Conservation (phyloP, 2,329 filamentous ascomycete genomes). For the Penicillium expansum region DNA sequence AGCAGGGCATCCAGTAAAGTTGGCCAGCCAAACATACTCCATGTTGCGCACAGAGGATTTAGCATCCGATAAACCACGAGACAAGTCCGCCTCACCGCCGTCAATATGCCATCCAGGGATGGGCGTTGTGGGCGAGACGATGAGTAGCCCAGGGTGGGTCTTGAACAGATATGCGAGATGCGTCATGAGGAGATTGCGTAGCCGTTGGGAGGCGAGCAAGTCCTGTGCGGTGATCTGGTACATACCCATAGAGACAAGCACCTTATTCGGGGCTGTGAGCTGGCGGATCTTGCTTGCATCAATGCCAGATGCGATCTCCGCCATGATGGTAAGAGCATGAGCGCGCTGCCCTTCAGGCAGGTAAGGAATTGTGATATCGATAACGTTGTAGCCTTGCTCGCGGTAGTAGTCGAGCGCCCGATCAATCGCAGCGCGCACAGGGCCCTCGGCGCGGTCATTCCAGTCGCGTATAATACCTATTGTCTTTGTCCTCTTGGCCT, state of each 20-base stretch:
- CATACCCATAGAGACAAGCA: conserved; percentile 64
- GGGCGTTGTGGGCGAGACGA: conserved; percentile 75
- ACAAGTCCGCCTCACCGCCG: conserved; percentile 59
- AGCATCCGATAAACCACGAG: conserved; percentile 66
- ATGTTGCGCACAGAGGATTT: conserved; percentile 74
- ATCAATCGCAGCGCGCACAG: conserved; percentile 62
- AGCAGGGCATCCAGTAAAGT: conserved; percentile 75
- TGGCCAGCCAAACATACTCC: conserved; percentile 83
- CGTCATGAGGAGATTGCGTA: conserved; percentile 74
- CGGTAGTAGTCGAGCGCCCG: conserved; percentile 57
- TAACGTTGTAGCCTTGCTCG: conserved; percentile 42
- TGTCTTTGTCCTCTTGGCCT: conserved; percentile 50
- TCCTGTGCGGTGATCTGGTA: conserved; percentile 65
- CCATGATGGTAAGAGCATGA: conserved; percentile 73
- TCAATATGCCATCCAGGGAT: conserved; percentile 70
- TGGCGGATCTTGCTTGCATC: conserved; percentile 52
- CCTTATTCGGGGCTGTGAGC: conserved; percentile 65
- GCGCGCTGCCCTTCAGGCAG: conserved; percentile 70
- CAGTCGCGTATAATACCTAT: conserved; percentile 69
- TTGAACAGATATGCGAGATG: conserved; percentile 71
- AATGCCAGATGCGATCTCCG: conserved; percentile 61
- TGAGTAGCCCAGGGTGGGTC: conserved; percentile 69
- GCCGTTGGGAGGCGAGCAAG: conserved; percentile 67
- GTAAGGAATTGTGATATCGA: conserved; percentile 53
- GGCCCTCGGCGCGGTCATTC: conserved; percentile 66